Evolutionary conservation across 805 yeast genomes (phyloP).

Genomic region (Saccharomyces cerevisiae): DNA sequence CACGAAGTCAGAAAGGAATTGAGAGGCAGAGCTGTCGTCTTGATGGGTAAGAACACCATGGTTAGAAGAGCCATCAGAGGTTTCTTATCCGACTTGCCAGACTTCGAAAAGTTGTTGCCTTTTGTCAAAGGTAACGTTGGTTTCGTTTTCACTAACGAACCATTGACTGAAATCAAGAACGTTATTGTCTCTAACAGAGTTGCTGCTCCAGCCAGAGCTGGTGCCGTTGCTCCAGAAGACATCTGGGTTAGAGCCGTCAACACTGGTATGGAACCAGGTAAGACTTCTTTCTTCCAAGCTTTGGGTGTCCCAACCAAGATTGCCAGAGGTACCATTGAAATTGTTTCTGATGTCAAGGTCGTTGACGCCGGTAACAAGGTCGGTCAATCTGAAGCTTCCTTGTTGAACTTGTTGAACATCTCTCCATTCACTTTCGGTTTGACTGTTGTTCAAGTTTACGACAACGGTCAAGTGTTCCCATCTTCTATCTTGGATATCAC

Average conservation of each 20-base stretch:
- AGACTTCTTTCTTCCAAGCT: conserved; percentile 99
- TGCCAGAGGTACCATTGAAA: conserved; percentile 99
- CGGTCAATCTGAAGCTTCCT: conserved; percentile 98
- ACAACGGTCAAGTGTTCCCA: conserved; percentile 98
- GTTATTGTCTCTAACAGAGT: conserved; percentile 83
- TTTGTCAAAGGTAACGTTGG: conserved; percentile 97
- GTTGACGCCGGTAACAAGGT: conserved; percentile 79
- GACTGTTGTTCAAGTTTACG: conserved; percentile 93
- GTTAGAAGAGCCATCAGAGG: conserved; percentile 99
- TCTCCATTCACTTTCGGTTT: conserved; percentile 99
- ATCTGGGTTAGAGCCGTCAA: conserved; percentile 98
- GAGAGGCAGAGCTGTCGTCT: conserved; percentile 89
- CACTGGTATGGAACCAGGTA: conserved; percentile 99
- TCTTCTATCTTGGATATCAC: conserved; percentile 94
- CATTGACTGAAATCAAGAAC: conserved; percentile 89
- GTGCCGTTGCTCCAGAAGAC: conserved; percentile 97
- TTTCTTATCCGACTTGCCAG: conserved; percentile 88
- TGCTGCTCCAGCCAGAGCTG: conserved; percentile 99
- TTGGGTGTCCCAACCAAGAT: conserved; percentile 99
- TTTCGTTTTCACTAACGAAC: conserved; percentile 97
- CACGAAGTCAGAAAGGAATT: conserved; percentile 97
- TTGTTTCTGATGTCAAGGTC: conserved; percentile 93
- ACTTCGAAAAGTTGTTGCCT: conserved; percentile 90
- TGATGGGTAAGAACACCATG: conserved; percentile 99
- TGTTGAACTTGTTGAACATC: conserved; percentile 98